These are phyloP conservation scores for Zygoascus tannicola DNA, from an alignment of 805 yeast species.

Conservation along the genomic window DNA sequence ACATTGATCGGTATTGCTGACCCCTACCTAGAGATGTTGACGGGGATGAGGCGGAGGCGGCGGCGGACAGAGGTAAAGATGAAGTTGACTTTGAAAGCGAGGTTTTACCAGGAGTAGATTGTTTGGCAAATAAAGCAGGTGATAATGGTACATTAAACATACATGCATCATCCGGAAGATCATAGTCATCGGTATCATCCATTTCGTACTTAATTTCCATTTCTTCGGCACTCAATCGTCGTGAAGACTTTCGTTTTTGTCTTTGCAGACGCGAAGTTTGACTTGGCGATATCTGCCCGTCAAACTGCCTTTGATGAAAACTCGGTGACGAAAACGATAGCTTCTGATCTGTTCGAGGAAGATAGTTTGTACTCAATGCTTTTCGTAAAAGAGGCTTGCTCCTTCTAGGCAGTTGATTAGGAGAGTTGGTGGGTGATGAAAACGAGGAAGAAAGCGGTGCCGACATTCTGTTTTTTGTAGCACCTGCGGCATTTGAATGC, in stretches of 20 bases:
- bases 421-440: conserved; percentile 1
- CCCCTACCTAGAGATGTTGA: conserved; percentile 6
- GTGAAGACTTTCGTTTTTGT: neutral
- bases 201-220: conserved; percentile 27
- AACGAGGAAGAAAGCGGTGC: neutral
- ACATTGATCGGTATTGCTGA: neutral
- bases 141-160: conserved; percentile 60
- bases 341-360: conserved; percentile 2
- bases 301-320: neutral
- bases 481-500: neutral
- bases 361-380: conserved; percentile 14
- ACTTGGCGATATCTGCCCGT: neutral
- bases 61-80: neutral
- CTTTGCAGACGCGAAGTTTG: neutral
- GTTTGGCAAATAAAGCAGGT: conserved; percentile 38
- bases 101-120: conserved; percentile 1
- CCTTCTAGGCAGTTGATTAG: conserved; percentile 2
- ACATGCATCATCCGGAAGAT: conserved; percentile 43
- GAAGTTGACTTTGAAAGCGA: neutral
- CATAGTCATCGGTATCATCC: conserved; percentile 40
- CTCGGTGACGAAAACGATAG: neutral
- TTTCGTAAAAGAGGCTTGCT: conserved; percentile 11
- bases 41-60: neutral
- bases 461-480: neutral
- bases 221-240: conserved; percentile 17